Evolutionary conservation across 2,329 filamentous ascomycete species (phyloP).

Genomic region (Hypoxylon sp.): DNA sequence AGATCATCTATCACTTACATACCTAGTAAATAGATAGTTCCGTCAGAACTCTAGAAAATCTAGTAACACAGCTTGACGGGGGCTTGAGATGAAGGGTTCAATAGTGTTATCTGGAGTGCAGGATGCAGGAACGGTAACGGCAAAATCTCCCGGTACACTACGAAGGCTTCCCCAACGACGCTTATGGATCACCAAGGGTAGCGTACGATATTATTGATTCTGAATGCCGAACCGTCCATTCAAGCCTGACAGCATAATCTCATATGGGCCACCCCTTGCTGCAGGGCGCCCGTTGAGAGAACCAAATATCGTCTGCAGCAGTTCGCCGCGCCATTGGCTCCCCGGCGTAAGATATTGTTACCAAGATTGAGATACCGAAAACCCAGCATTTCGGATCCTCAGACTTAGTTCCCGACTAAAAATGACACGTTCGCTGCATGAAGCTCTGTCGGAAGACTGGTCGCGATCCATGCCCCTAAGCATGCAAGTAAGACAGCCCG

Average conservation of each 20-base stretch:
- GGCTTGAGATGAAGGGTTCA: background rate
- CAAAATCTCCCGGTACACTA: background rate
- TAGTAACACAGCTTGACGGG: background rate
- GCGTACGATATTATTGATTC: background rate
- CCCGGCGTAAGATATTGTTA: slow-evolving; percentile 1
- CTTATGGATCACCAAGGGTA: background rate
- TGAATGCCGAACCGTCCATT: slow-evolving; percentile 1
- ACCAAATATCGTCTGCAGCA: slow-evolving; percentile 1
- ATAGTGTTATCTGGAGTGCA: background rate
- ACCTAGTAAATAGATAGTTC: background rate
- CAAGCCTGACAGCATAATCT: slow-evolving; percentile 10
- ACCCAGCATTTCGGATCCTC: slow-evolving; percentile 19
- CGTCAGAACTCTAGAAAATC: background rate
- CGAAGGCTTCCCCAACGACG: background rate
- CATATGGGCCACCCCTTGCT: background rate
- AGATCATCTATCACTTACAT: background rate
- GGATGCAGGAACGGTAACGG: background rate
- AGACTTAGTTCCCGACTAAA: slow-evolving; percentile 10
- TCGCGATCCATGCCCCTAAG: slow-evolving; percentile 16
- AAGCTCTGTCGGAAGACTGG: slow-evolving; percentile 20
- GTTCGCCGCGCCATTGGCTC: slow-evolving; percentile 10
- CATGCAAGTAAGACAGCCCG: slow-evolving; percentile 23
- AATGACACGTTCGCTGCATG: slow-evolving; percentile 17
- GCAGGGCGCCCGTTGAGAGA: background rate
- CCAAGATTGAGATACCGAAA: slow-evolving; percentile 15